These are phyloP conservation scores for Amborella trichopoda DNA, from an alignment of 164 flowering plant genomes.

Conservation along the genomic window DNA sequence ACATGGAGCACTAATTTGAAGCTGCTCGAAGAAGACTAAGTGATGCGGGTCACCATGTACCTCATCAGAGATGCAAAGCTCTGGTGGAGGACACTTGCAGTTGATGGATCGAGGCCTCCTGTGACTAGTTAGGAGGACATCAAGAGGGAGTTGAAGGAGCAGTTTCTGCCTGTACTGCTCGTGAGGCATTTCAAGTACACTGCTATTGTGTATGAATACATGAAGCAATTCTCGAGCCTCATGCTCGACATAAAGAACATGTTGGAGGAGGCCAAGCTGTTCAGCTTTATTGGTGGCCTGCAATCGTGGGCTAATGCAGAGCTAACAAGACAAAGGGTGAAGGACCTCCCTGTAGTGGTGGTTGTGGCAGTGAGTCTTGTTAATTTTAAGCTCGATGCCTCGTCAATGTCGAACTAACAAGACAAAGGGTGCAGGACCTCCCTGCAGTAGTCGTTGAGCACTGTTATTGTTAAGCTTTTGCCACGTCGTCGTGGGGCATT, in stretches of 20 bases:
- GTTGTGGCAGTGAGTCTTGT: conserved; percentile 1
- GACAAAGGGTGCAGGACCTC: neutral
- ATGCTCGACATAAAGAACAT: conserved; percentile 14
- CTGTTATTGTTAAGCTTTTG: no score
- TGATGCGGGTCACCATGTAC: conserved; percentile 2
- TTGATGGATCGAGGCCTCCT: neutral
- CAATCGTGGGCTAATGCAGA: conserved; percentile 8
- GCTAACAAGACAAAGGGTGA: conserved; percentile 6
- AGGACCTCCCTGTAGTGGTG: conserved; percentile 3
- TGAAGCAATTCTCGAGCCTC: conserved; percentile 6
- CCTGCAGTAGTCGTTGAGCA: no score
- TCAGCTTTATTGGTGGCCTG: conserved; percentile 10
- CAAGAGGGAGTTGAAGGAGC: conserved; percentile 5
- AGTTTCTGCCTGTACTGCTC: conserved; percentile 11
- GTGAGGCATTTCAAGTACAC: conserved; percentile 1
- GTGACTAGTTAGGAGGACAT: neutral
- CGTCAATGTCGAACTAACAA: neutral
- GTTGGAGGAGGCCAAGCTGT: conserved; percentile 12
- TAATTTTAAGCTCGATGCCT: no score
- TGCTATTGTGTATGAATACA: conserved; percentile 2
- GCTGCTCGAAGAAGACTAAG: conserved; percentile 1
- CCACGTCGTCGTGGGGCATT: no score
- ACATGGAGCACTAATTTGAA: conserved; percentile 9
- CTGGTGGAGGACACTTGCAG: neutral
- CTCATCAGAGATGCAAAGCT: conserved; percentile 4